Base-by-base conservation (phyloP, 495 filamentous ascomycete genomes). In the Penicillium mononematosum region DNA sequence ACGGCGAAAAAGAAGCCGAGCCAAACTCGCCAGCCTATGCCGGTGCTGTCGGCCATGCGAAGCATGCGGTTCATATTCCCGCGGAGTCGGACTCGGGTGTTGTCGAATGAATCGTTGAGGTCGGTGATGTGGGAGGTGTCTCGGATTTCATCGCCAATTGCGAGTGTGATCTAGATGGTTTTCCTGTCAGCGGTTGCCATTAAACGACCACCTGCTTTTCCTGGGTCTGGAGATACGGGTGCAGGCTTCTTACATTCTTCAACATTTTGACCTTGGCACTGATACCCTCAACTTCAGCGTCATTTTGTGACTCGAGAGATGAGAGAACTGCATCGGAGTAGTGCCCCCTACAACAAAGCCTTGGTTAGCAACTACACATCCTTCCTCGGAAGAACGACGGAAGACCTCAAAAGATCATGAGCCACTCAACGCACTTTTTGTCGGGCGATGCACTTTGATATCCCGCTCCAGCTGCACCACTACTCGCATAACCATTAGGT, bases 11-110 rank as follows among this genome's bases (percentile, higher is more conserved):
- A 95, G 73, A 98, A 98, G 19, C 72, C 79, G 46, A 95, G 66
- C 94, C 95, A 98, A 25, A 92, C 89, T 73, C 83, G 89, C 94
- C 94, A 98, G 58, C 91, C 88, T 27, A 98, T 85, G 4, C 95
- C 95, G 12, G 92, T 95, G 64, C 85, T 78, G 75, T 96, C 86
- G 5, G 94, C 95, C 94, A 98, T 98, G 56, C 91, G 69, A 55
- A 98, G 75, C 94, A 98, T 98, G 29, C 92, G 79, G 65, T 90
- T 96, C 94, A 98, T 98, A 41, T 95, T 98, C 41, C 92, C 90
- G 17, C 85, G 80, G 58, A 98, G 74, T 63, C 88, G 79, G 27
- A 90, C 70, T 47, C 91, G 78, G 45, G 95, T 95, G 60, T 80
- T 83, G 61, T 97, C 94, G 66, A 98, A 98, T 5, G 84, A 81